A percentile compares a stretch with the other conserved stretches of the same genome.
Evolutionary conservation across 2,329 filamentous ascomycete genomes (phyloP).

Genomic region (Colletotrichum aenigma): DNA sequence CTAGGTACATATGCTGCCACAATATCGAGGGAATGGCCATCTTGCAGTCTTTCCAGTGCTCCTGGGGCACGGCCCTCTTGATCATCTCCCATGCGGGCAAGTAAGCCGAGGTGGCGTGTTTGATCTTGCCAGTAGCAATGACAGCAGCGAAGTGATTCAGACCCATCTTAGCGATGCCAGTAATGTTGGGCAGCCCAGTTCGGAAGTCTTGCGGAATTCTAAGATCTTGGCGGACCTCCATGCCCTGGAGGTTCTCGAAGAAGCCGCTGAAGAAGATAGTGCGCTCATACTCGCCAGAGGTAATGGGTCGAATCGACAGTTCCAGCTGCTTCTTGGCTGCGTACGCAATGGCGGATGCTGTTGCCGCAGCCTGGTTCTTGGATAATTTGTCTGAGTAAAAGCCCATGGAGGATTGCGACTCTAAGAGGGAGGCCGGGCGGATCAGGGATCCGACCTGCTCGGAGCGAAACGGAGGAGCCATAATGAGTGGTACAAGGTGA

Average conservation of each 20-base stretch:
- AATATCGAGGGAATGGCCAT: slow-evolving; percentile 58
- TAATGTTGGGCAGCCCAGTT: neutral
- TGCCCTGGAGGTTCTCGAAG: slow-evolving; percentile 45
- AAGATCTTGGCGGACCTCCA: neutral
- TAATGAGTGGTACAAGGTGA: neutral
- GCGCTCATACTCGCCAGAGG: slow-evolving; percentile 71
- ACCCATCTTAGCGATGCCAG: neutral
- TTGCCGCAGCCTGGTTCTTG: slow-evolving; percentile 50
- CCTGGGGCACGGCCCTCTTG: slow-evolving; percentile 48
- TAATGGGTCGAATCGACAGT: slow-evolving; percentile 66
- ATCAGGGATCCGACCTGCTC: slow-evolving; percentile 77
- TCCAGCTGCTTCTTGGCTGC: slow-evolving; percentile 69
- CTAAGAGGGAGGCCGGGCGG: slow-evolving; percentile 65
- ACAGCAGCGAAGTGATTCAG: slow-evolving; percentile 32
- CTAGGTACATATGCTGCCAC: slow-evolving; percentile 40
- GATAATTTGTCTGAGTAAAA: slow-evolving; percentile 31
- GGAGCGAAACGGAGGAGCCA: slow-evolving; percentile 64
- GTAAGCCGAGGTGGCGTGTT: slow-evolving; percentile 47
- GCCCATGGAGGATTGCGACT: slow-evolving; percentile 25
- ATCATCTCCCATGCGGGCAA: slow-evolving; percentile 53
- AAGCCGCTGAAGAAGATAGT: slow-evolving; percentile 55
- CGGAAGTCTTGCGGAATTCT: slow-evolving; percentile 3
- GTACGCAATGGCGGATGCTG: slow-evolving; percentile 63
- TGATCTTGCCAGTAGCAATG: slow-evolving; percentile 52
- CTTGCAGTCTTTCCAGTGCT: slow-evolving; percentile 55